Conservation (phyloP, 768 basidiomycete species). For the Gymnopilus junonius region DNA sequence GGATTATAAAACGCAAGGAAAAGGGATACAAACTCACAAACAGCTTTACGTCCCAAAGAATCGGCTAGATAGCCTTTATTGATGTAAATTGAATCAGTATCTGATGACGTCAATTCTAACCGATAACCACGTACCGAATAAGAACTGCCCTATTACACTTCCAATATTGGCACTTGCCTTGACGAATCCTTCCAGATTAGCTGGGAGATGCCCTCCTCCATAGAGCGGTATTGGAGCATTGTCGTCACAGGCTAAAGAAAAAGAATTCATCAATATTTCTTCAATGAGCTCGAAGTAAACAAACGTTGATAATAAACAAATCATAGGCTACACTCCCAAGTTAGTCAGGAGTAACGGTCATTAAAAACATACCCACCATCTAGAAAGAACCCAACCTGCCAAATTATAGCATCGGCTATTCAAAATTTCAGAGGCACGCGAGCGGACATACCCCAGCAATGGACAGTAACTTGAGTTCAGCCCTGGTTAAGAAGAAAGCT, state of each 20-base stretch:
- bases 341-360: background rate
- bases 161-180: constrained; percentile 68
- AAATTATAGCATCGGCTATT: background rate
- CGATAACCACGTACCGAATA: constrained; percentile 54
- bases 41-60: constrained; percentile 67
- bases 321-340: constrained; percentile 21
- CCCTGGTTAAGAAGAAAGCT: constrained; percentile 16
- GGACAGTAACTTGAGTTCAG: constrained; percentile 23
- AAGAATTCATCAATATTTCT: too few relatives aligned
- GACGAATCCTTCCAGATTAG: constrained; percentile 53
- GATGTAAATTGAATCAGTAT: too few relatives aligned
- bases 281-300: too few relatives aligned
- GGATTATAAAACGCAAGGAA: too few relatives aligned
- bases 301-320: constrained; percentile 30
- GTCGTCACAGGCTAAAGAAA: constrained; percentile 22
- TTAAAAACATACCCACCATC: constrained; percentile 14
- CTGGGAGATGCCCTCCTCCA: constrained; percentile 46
- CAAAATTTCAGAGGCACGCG: background rate
- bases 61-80: constrained; percentile 67
- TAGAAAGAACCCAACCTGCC: constrained; percentile 24
- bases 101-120: too few relatives aligned
- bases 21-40: constrained; percentile 45
- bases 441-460: constrained; percentile 22
- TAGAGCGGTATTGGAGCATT: constrained; percentile 46
- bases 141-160: constrained; percentile 62